Evolutionary conservation across 176 grass and related monocot species (phyloP).

Genomic region (Hordeum vulgare): MorexV3_pseudomolecules_assembly NC_058518.1:407200481-407200980

Average conservation of each 20-base stretch:
- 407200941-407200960: not conserved
- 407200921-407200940: not conserved
- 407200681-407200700: conserved; percentile 9
- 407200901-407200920: not conserved
- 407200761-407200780: not conserved
- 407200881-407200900: not conserved
- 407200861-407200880: not conserved
- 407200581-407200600: conserved; percentile 62
- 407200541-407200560: conserved; percentile 33
- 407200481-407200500: conserved; percentile 52
- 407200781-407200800: conserved; percentile 23
- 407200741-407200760: not conserved
- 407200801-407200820: not conserved
- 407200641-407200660: conserved; percentile 87
- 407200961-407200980: not conserved
- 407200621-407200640: conserved; percentile 45
- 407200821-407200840: not conserved
- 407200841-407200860: not conserved
- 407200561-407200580: conserved; percentile 47
- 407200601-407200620: conserved; percentile 48
- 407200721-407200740: not conserved
- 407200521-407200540: conserved; percentile 60
- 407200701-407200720: conserved; percentile 26
- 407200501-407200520: conserved; percentile 69
- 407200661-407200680: conserved; percentile 66